Evolutionary conservation across 306 rosid species (phyloP).

Genomic region (Vigna unguiculata): DNA sequence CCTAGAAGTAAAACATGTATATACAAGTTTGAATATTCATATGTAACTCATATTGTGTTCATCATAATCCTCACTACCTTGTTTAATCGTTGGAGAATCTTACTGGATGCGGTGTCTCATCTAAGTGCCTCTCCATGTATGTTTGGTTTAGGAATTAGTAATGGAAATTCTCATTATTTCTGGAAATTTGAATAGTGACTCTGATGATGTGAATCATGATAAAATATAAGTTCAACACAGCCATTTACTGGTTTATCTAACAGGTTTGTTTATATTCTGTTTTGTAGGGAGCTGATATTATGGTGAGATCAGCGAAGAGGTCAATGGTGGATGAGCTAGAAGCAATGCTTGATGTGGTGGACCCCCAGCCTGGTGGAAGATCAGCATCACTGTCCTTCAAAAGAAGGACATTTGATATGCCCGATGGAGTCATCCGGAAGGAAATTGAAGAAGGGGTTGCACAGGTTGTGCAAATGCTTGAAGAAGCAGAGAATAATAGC

Average conservation of each 20-base stretch:
- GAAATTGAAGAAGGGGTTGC: conserved; percentile 92
- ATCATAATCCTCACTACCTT: conserved; percentile 12
- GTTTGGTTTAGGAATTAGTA: conserved; percentile 29
- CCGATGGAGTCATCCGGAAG: conserved; percentile 69
- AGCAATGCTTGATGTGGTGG: conserved; percentile 89
- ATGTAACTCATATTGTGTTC: background rate
- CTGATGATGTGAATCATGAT: background rate
- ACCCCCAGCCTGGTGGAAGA: conserved; percentile 80
- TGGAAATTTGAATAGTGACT: background rate
- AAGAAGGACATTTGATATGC: conserved; percentile 90
- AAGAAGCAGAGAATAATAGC: conserved; percentile 65
- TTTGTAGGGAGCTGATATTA: conserved; percentile 69
- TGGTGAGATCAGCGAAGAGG: conserved; percentile 83
- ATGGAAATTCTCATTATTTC: background rate
- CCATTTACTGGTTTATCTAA: background rate
- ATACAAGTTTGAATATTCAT: conserved; percentile 22
- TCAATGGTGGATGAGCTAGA: conserved; percentile 91
- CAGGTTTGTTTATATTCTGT: background rate
- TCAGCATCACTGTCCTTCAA: conserved; percentile 62
- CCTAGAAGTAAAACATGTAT: background rate
- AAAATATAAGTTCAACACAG: background rate
- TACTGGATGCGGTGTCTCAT: conserved; percentile 10
- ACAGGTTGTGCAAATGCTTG: conserved; percentile 80
- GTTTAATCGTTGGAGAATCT: conserved; percentile 20
- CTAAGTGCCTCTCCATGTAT: background rate